Base-by-base conservation (phyloP, 2,329 filamentous ascomycete genomes). In the Fusarium nurragi region DNA sequence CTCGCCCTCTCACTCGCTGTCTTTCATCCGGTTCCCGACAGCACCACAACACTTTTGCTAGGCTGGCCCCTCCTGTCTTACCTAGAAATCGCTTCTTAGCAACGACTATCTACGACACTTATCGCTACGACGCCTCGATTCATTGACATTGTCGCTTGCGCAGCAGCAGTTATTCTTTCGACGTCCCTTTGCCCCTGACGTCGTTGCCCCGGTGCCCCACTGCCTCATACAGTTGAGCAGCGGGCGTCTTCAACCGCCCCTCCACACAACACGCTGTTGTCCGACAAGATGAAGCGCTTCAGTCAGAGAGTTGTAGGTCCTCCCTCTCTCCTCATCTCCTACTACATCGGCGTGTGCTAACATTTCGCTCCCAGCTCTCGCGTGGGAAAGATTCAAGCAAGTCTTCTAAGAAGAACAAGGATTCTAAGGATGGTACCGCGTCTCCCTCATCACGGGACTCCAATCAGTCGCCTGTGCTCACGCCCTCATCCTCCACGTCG, bases 281-380 rank as follows among this genome's bases (percentile, higher is more conserved):
- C 68, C 68, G 80, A 79, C 80, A 91, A 86, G 81, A 97, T 98
- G 94, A 97, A 97, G 84, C 91, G 93, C 79, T 97, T 98, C 81
- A 91, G 93, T 82, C 93, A 97, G 85, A 92, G 92, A 90, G 93
- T 97, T 85, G 93, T 97, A 88, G 86, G 92, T 88, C 26, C 40
- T 13, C 26, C 16, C 50, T 40, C 9, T 16, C 16, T 10, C 7
- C 7, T 9, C 32, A 9, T 40, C 19, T 16, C 41, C 21, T 25
- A 21, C 19, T 10, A 19, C 12, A n/a, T 18, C 14, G 7, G 21
- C 5, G 11, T 39, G 37, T 70, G 47, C 66, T 72, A 55, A 72
- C 59, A 36, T 51, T 3, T 14, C 36, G 47, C 34, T 23, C 10
- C n/a, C 86, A 97, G 93, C 92, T 97, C 83, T 95, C 93, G 79